Percentiles rank a stretch among this genome's conserved stretches.
Evolutionary conservation across 352 stramenopile genomes (phyloP).

Genomic region (Phytophthora vignae): DNA sequence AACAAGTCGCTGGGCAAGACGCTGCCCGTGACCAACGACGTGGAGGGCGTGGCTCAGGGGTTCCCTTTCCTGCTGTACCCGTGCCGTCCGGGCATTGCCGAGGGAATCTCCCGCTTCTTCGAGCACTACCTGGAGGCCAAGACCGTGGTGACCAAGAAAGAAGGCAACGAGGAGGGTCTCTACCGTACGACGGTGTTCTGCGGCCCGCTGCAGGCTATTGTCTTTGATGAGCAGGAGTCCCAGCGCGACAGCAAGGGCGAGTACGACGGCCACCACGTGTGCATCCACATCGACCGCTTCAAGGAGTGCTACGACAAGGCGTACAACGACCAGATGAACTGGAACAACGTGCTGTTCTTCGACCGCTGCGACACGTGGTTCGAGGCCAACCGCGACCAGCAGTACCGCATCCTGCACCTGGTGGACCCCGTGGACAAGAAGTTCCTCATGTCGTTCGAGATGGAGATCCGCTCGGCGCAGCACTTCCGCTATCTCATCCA

Average conservation of each 20-base stretch:
- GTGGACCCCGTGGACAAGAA: conserved; percentile 69
- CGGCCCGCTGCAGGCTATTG: conserved; percentile 63
- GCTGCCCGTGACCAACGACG: conserved; percentile 54
- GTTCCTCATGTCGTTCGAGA: conserved; percentile 73
- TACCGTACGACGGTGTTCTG: conserved; percentile 59
- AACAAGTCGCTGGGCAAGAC: conserved; percentile 62
- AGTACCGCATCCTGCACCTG: conserved; percentile 78
- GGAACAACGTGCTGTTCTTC: conserved; percentile 80
- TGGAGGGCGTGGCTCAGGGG: conserved; percentile 56
- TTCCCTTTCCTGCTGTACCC: conserved; percentile 70
- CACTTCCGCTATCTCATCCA: conserved; percentile 78
- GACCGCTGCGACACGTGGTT: conserved; percentile 75
- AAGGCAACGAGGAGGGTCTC: conserved; percentile 38
- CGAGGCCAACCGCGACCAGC: conserved; percentile 70
- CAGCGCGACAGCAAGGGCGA: conserved; percentile 61
- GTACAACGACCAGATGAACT: conserved; percentile 66
- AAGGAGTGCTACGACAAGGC: conserved; percentile 70
- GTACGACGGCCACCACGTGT: conserved; percentile 82
- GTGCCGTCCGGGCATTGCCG: conserved; percentile 59
- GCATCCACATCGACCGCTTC: conserved; percentile 79
- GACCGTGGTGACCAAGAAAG: conserved; percentile 55
- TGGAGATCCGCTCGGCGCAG: conserved; percentile 75
- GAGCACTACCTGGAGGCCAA: conserved; percentile 72
- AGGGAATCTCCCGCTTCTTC: conserved; percentile 74
- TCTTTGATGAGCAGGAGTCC: conserved; percentile 71